A percentile compares a stretch with the other conserved stretches of the same genome.
These are phyloP conservation scores for Erythrophleum fordii DNA, from an alignment of 306 rosid species.

Conservation along the genomic window DNA sequence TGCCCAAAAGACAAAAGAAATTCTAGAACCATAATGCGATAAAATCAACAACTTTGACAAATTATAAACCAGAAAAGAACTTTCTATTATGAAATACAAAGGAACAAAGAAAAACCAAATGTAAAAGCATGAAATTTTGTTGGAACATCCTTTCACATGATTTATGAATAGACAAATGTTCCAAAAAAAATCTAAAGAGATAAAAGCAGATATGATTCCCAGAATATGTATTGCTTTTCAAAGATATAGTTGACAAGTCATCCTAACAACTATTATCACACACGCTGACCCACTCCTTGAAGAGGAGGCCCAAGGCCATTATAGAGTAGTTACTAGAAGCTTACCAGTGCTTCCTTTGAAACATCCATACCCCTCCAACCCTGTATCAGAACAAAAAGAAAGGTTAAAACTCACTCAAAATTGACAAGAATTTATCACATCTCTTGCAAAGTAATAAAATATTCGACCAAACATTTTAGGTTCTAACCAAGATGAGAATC, in stretches of 20 bases:
- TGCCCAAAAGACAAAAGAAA: constrained; percentile 9
- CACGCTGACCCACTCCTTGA: not conserved
- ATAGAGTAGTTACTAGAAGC: constrained; percentile 40
- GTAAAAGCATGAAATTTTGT: not conserved
- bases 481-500: not conserved
- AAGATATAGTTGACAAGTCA: constrained; percentile 34
- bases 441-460: constrained; percentile 33
- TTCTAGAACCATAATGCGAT: constrained; percentile 22
- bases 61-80: constrained; percentile 14
- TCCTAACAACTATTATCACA: constrained; percentile 23
- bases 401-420: constrained; percentile 8
- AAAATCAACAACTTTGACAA: constrained; percentile 17
- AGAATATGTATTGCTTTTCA: constrained; percentile 19
- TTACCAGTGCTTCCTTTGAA: constrained; percentile 66
- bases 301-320: not conserved
- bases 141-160: not conserved
- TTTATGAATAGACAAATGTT: not conserved
- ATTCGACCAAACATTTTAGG: not conserved
- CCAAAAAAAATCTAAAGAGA: not conserved
- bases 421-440: constrained; percentile 22
- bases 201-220: constrained; percentile 20
- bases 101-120: constrained; percentile 1
- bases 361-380: constrained; percentile 41
- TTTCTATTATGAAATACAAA: not conserved
- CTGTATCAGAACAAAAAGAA: not conserved